A percentile compares a stretch with the other conserved stretches of the same genome.
phyloP scores from a whole-genome alignment of 805 yeast species.

The Schwanniomyces sp. region DNA sequence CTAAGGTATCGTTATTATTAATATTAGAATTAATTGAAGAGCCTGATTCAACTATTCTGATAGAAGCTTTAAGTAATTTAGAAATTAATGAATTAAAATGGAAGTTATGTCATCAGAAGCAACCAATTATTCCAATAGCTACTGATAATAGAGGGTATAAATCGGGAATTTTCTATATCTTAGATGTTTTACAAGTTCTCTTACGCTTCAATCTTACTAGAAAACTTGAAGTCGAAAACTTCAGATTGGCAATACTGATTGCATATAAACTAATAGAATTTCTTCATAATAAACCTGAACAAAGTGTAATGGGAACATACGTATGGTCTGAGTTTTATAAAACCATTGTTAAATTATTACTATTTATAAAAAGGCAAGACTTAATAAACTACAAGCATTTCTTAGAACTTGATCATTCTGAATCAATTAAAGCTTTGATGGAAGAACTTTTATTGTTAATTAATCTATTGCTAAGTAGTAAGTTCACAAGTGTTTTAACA shows the following conservation, averaged over 20 bases:
- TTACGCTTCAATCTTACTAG: slow-evolving; percentile 39
- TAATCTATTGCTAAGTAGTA: slow-evolving; percentile 13
- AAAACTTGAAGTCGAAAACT: slow-evolving; percentile 31
- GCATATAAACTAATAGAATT: slow-evolving; percentile 23
- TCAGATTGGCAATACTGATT: slow-evolving; percentile 23
- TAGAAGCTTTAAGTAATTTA: slow-evolving; percentile 11
- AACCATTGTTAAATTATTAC: slow-evolving; percentile 28
- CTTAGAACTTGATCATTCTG: slow-evolving; percentile 7
- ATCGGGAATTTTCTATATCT: slow-evolving; percentile 30
- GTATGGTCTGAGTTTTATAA: slow-evolving; percentile 36
- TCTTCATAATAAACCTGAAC: slow-evolving; percentile 10
- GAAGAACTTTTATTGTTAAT: slow-evolving; percentile 26
- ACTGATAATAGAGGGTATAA: slow-evolving; percentile 22
- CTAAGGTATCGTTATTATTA: slow-evolving; percentile 26
- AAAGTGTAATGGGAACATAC: slow-evolving; percentile 20
- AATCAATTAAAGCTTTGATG: slow-evolving; percentile 14
- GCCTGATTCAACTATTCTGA: not conserved
- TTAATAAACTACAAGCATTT: slow-evolving; percentile 14
- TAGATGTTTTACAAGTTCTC: slow-evolving; percentile 29
- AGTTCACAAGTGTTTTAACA: slow-evolving; percentile 12
- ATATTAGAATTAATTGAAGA: slow-evolving; percentile 23
- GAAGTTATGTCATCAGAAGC: slow-evolving; percentile 42
- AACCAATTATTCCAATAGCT: slow-evolving; percentile 32
- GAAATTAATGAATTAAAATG: slow-evolving; percentile 37
- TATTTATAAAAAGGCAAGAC: slow-evolving; percentile 24